Evolutionary conservation across 2,329 filamentous ascomycete species (phyloP), one percentile per base, ranked within the genome.

Genomic region (Fusarium sp.): DNA sequence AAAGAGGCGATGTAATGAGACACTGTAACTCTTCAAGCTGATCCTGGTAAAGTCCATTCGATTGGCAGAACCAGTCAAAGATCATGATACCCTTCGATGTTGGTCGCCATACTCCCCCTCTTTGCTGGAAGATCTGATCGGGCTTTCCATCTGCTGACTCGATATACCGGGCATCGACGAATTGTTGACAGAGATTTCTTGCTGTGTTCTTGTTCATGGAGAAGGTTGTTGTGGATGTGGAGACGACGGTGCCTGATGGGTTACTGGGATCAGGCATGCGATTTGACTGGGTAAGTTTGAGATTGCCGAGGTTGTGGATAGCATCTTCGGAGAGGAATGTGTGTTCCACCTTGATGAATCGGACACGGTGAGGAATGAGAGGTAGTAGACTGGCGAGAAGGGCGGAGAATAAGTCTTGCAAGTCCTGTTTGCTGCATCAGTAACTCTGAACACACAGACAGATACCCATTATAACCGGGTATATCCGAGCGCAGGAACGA

Each of bases 131-230:
- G 33, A 92, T 83, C 65, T 88, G 85, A 71, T 91, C 90, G 46
- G 91, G 87, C 80, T 95, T 97, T 70, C 94, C 94, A 78, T 98
- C 95, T 13, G 94, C 92, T 5, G 94, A 93, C 81, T 98, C 95
- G 57, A 98, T 94, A 79, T 98, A 97, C 59, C 95, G 89, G 55
- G 95, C 95, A 75, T 98, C 95, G 64, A 98, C 87, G 74, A 98
- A 98, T 42, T 94, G 90, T 78, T 97, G 93, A 79, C 95, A 98
- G 59, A 98, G 94, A 4, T 94, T 96, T 58, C 94, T 89, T 33
- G 96, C 95, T 94, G 98, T 98, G 77, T 98, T 95, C 80, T 94
- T 96, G 52, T 95, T 95, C 95, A 99, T 99, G 64, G 95, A 98
- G 79, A 98, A 99, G 4, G 95, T 98, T 1, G 96, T 98, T 0